Evolutionary conservation across 768 basidiomycete species (phyloP).

Genomic region (Macrocybe gigantea): DNA sequence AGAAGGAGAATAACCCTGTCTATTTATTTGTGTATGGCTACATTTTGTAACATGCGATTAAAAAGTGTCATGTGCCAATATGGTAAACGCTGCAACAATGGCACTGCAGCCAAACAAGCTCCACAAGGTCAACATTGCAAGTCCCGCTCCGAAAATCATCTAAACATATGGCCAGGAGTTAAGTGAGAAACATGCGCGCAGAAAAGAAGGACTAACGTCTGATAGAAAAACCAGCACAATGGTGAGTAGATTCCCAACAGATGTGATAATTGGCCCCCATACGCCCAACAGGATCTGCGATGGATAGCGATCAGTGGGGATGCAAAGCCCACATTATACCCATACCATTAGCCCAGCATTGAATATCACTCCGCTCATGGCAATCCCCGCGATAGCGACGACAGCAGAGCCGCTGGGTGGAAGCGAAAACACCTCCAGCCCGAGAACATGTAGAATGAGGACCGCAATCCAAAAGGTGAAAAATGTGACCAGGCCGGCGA

Average conservation of each 20-base stretch:
- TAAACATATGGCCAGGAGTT: slow-evolving; percentile 11
- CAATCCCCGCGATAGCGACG: slow-evolving; percentile 60
- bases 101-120: slow-evolving; percentile 72
- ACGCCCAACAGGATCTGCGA: slow-evolving; percentile 69
- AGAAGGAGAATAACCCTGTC: not conserved
- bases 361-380: slow-evolving; percentile 67
- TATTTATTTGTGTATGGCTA: not conserved
- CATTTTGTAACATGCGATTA: slow-evolving; percentile 19
- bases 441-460: slow-evolving; percentile 63
- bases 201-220: slow-evolving; percentile 42
- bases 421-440: slow-evolving; percentile 59
- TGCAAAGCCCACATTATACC: slow-evolving; percentile 1
- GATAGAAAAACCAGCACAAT: slow-evolving; percentile 83
- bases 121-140: slow-evolving; percentile 59
- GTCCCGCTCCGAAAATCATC: slow-evolving; percentile 56
- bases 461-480: slow-evolving; percentile 76
- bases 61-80: slow-evolving; percentile 71
- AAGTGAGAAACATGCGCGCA: not conserved
- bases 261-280: slow-evolving; percentile 85
- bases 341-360: slow-evolving; percentile 84
- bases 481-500: slow-evolving; percentile 75
- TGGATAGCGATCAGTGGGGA: slow-evolving; percentile 2
- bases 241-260: slow-evolving; percentile 90
- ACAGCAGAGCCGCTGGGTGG: slow-evolving; percentile 46
- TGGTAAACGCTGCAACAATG: slow-evolving; percentile 79